Conservation (phyloP, 2,329 filamentous ascomycete genomes). For the Colletotrichum viniferum region DNA sequence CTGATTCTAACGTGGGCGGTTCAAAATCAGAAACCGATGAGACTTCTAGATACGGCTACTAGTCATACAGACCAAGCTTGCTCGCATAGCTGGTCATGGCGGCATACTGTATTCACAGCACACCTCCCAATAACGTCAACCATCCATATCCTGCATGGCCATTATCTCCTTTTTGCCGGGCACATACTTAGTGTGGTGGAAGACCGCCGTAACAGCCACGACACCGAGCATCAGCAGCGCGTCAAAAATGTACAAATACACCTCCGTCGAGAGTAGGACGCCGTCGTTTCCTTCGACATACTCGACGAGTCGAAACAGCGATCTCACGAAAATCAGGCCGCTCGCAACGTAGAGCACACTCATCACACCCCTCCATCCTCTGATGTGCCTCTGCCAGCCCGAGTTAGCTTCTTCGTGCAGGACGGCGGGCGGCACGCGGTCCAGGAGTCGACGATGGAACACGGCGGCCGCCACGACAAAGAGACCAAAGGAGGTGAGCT, state of each 20-base stretch:
- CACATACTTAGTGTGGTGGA: background rate
- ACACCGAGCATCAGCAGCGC: slow-evolving; percentile 35
- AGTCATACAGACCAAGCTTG: background rate
- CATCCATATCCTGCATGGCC: background rate
- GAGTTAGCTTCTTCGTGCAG: background rate
- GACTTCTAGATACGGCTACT: background rate
- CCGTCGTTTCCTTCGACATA: slow-evolving; percentile 39
- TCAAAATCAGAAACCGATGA: background rate
- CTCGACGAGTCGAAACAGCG: slow-evolving; percentile 45
- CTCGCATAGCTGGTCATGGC: background rate
- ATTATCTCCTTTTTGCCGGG: background rate
- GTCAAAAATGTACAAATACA: slow-evolving; percentile 40
- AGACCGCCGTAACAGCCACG: slow-evolving; percentile 3
- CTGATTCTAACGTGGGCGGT: background rate
- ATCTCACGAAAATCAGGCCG: slow-evolving; percentile 49
- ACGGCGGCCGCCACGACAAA: slow-evolving; percentile 48
- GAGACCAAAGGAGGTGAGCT: slow-evolving; percentile 53
- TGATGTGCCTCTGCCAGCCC: slow-evolving; percentile 21
- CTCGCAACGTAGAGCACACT: slow-evolving; percentile 45
- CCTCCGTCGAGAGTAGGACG: slow-evolving; percentile 36
- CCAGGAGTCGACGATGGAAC: slow-evolving; percentile 37
- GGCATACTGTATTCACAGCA: background rate
- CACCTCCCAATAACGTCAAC: background rate
- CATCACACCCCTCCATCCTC: slow-evolving; percentile 26
- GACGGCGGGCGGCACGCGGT: background rate